Evolutionary conservation across 768 basidiomycete genomes (phyloP), one percentile per base, ranked within the genome.

Genomic region (Boletus rufocinnamomeus): DNA sequence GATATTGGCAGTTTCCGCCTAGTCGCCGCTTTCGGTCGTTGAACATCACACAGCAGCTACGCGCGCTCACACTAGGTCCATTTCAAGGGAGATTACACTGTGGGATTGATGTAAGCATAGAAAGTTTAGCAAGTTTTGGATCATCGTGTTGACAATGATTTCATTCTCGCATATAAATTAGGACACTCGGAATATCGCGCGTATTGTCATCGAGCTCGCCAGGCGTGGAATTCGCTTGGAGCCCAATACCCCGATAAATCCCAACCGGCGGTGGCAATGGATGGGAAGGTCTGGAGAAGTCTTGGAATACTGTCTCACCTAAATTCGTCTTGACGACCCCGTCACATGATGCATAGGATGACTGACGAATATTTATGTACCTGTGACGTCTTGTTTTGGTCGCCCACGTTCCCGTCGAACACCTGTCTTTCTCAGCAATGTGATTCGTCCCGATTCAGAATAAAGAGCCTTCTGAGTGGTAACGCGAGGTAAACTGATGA

Each of bases 111-210:
- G 95, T 95, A 61, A 78, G 91, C 85, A 45, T 50, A 56, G 45
- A 56, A 62, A n/a, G 54, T 54, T 57, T 38, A 19, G 16, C 44
- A 10, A 25, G 13, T 30, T 47, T 43, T 34, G 19, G 41, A 48
- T 38, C 47, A 10, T 32, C 30, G 32, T 55, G 40, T 43, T 62
- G 52, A 65, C 59, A 13, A 7, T n/a, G 11, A 17, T 44, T 38
- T 23, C 45, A 37, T 21, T 46, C 50, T 66, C 25, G 27, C 54
- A 59, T 62, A 16, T 44, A 55, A 48, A 43, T 44, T 28, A 95
- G 93, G 95, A 99, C 74, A 83, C 91, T 37, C 87, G 91, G 32
- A 99, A 99, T 72, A 84, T 98, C 56, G 82, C 91, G 13, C 84
- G 91, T 35, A 86, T 99, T 59, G 70, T 96, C 41, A 75, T 83